A percentile compares a stretch with the other conserved stretches of the same genome.
phyloP scores from a whole-genome alignment of 1,284 basidiomycete species.

The Ustilago xerochloae region DNA sequence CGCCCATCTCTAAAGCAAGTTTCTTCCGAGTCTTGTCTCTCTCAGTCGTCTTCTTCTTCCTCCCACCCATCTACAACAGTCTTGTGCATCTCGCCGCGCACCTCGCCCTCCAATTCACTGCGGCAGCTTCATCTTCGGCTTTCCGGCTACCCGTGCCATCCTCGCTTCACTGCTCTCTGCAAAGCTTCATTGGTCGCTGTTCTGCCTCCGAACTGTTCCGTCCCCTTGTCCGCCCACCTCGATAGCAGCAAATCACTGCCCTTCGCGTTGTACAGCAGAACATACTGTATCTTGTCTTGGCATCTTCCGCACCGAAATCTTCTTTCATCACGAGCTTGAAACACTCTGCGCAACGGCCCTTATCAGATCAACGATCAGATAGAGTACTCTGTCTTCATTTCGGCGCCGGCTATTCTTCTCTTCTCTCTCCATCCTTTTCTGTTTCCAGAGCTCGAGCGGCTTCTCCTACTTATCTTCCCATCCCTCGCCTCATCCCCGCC shows the following conservation, averaged over 20 bases:
- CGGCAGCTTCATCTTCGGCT: background rate
- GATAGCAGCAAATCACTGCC: background rate
- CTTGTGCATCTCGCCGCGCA: no score
- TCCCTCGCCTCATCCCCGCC: background rate
- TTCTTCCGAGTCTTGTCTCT: background rate
- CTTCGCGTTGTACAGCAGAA: background rate
- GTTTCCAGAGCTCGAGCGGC: no score
- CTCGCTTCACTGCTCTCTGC: background rate
- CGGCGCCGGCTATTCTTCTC: conserved; percentile 4
- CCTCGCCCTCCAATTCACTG: no score
- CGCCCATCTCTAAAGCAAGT: no score
- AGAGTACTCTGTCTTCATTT: conserved; percentile 1
- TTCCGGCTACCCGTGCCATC: background rate
- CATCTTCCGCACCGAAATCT: background rate
- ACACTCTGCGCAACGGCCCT: background rate
- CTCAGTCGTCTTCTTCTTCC: background rate
- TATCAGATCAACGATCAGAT: conserved; percentile 31
- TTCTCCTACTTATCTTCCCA: background rate
- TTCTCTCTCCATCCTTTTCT: background rate
- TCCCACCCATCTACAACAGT: background rate
- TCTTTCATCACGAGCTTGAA: background rate
- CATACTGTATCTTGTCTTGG: background rate
- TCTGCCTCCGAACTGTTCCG: conserved; percentile 14
- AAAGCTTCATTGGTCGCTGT: conserved; percentile 11
- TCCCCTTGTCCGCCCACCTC: conserved; percentile 7